Evolutionary conservation across 2,329 filamentous ascomycete species (phyloP).

Genomic region (Penicillium corylophilum): DNA sequence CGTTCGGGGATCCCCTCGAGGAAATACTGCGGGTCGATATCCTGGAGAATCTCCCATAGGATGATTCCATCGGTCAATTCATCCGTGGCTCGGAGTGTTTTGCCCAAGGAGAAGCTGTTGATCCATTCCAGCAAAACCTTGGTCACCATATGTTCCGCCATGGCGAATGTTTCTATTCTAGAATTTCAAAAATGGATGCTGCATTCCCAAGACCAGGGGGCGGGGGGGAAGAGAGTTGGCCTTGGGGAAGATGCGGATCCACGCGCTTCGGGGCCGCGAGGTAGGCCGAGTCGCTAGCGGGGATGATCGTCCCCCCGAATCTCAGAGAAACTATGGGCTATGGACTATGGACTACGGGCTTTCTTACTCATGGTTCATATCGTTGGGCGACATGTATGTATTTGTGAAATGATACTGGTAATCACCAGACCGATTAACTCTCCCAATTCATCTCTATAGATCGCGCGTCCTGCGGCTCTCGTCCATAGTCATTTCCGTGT

Average conservation of each 20-base stretch:
- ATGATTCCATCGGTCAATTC: slow-evolving; percentile 48
- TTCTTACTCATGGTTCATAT: too few relatives aligned
- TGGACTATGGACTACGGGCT: too few relatives aligned
- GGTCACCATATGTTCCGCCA: slow-evolving; percentile 48
- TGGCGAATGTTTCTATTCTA: slow-evolving; percentile 24
- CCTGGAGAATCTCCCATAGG: slow-evolving; percentile 49
- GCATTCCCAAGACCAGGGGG: slow-evolving; percentile 15
- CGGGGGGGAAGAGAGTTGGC: slow-evolving; percentile 8
- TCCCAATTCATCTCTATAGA: not conserved
- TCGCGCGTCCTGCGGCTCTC: not conserved
- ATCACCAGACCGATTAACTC: not conserved
- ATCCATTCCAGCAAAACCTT: slow-evolving; percentile 50
- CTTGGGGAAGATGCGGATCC: slow-evolving; percentile 23
- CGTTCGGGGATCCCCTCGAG: slow-evolving; percentile 48
- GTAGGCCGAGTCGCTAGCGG: slow-evolving; percentile 18
- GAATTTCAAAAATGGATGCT: slow-evolving; percentile 9
- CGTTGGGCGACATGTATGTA: not conserved
- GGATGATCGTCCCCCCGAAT: slow-evolving; percentile 14
- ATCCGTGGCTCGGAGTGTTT: slow-evolving; percentile 40
- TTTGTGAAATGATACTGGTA: not conserved
- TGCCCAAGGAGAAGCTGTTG: slow-evolving; percentile 46
- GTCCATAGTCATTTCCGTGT: not conserved
- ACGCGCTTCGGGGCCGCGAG: slow-evolving; percentile 23
- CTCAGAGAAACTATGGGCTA: not conserved
- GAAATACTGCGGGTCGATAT: slow-evolving; percentile 50